Evolutionary conservation across 2,329 filamentous ascomycete species (phyloP).

Genomic region (Sclerotinia nivalis): DNA sequence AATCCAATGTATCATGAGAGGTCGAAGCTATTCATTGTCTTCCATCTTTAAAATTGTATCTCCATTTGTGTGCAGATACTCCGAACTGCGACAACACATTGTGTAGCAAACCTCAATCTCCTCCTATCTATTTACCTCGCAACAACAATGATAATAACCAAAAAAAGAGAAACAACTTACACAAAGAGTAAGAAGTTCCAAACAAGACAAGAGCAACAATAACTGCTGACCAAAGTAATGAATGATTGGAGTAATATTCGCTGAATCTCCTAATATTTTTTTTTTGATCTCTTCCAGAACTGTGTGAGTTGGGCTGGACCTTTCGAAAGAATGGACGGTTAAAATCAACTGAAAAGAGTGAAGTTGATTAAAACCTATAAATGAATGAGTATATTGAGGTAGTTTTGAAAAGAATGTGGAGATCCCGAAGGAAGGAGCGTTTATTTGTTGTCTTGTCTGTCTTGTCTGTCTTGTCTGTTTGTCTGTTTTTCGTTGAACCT

Average conservation of each 20-base stretch:
- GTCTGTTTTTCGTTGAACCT: constrained; percentile 14
- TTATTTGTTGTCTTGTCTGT: constrained; percentile 1
- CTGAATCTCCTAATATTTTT: constrained; percentile 7
- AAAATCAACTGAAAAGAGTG: constrained; percentile 47
- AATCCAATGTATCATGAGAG: neutral
- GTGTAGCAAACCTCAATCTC: neutral
- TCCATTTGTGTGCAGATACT: neutral
- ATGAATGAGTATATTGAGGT: neutral
- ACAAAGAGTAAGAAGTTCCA: constrained; percentile 30
- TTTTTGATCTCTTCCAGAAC: constrained; percentile 9
- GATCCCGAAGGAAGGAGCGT: constrained; percentile 40
- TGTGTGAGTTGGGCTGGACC: constrained; percentile 10
- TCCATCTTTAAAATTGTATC: neutral
- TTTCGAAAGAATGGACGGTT: constrained; percentile 44
- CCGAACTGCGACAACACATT: neutral
- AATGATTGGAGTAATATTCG: constrained; percentile 19
- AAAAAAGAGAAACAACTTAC: constrained; percentile 29
- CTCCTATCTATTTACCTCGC: neutral
- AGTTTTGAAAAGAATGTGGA: constrained; percentile 38
- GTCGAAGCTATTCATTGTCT: neutral
- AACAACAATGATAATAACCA: neutral
- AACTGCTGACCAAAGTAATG: constrained; percentile 8
- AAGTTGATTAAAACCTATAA: constrained; percentile 43
- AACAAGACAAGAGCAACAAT: constrained; percentile 21
- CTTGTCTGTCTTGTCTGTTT: no score